Base-by-base conservation (phyloP, 768 basidiomycete species). In the Russula sp. region DNA sequence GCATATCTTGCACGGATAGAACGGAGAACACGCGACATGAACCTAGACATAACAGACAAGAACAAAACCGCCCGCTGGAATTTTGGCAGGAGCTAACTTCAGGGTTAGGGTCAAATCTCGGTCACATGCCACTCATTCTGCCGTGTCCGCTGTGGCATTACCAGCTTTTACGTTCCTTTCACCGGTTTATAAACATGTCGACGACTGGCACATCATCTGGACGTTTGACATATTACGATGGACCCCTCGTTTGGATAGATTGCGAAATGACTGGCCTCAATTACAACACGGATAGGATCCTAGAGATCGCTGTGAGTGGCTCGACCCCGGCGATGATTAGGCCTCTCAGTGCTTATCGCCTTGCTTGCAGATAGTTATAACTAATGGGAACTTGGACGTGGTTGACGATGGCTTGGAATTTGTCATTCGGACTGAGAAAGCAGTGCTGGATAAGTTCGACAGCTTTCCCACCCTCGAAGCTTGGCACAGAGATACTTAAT, bases 211-310 rank as follows among this genome's bases (percentile, higher is more conserved):
- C 45, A 34, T 53, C 51, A 7, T 6, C 16, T n/a, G 63, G 47
- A 6, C 20, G n/a, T 39, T n/a, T 64, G 58, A 59, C 63, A 0
- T 82, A 78, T 57, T 66, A 73, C n/a, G 82, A 81, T 39, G 86
- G 87, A 0, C 88, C 89, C 10, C 74, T 91, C 59, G 86, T 91
- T 7, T 88, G 91, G 91, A 80, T 93, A 55, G 91, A 94, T 72
- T 91, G 89, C 68, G 91, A 94, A 75, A 94, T 93, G 82, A 92
- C 91, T 2, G 91, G 91, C 4, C 78, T 94, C 44, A 74, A 88
- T 69, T 80, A 80, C 4, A 77, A 79, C 53, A 84, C 74, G 45
- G 88, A 92, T 73, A 84, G 81, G 66, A 82, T 93, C 34, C 71
- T 94, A 2, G 94, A 96, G 74, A 88, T 95, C 70, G 89, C 88